Conservation (phyloP, 2,329 filamentous ascomycete genomes). For the Mycocentrospora acerina region DNA sequence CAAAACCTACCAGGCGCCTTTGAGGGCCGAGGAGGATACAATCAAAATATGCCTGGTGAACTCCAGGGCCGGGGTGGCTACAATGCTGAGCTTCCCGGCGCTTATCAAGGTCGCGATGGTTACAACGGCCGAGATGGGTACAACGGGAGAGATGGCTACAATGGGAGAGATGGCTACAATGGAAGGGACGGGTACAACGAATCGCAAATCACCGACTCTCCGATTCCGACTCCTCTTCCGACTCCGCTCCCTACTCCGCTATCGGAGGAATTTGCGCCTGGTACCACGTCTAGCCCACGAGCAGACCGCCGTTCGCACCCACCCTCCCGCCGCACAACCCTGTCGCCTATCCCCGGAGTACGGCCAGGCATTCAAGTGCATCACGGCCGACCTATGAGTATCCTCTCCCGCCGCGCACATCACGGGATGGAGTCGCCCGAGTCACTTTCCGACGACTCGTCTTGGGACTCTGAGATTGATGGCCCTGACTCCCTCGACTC, state of each 20-base stretch:
- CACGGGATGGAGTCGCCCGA: slow-evolving; percentile 30
- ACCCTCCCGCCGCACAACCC: slow-evolving; percentile 37
- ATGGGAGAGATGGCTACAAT: slow-evolving; percentile 23
- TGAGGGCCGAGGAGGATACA: slow-evolving; percentile 36
- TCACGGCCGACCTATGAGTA: slow-evolving; percentile 27
- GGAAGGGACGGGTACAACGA: slow-evolving; percentile 30
- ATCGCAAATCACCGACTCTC: slow-evolving; percentile 31
- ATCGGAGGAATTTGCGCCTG: slow-evolving; percentile 35
- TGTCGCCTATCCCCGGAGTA: slow-evolving; percentile 39
- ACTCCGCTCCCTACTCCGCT: slow-evolving; percentile 3
- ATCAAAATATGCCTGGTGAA: slow-evolving; percentile 32
- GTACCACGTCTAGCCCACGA: slow-evolving; percentile 34
- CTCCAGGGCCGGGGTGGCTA: slow-evolving; percentile 37
- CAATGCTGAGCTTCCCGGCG: slow-evolving; percentile 29
- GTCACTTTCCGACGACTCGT: slow-evolving; percentile 40
- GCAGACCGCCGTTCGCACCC: slow-evolving; percentile 31
- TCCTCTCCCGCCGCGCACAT: slow-evolving; percentile 33
- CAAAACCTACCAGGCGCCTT: slow-evolving; percentile 26
- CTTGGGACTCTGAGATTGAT: slow-evolving; percentile 46
- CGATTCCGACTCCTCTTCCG: slow-evolving; percentile 28
- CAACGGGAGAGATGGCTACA: slow-evolving; percentile 35
- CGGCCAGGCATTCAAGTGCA: slow-evolving; percentile 39
- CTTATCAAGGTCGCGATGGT: slow-evolving; percentile 38
- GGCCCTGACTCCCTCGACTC: slow-evolving; percentile 35
- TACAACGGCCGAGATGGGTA: slow-evolving; percentile 39